Conservation (phyloP, 306 rosid species). For the Potentilla sterilis region DNA sequence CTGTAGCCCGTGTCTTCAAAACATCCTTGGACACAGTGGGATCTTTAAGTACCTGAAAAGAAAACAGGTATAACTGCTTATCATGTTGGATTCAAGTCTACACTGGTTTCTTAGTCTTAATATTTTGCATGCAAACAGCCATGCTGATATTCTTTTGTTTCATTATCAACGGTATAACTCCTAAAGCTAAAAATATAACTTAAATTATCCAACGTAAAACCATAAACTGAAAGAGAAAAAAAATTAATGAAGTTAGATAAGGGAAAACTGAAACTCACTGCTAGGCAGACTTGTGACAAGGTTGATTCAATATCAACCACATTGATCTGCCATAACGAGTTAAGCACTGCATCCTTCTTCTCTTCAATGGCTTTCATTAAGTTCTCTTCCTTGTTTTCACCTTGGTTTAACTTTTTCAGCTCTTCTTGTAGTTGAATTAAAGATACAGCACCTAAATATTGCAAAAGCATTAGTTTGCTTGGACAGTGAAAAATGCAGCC, state of each 20-base stretch:
- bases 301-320: constrained; percentile 94
- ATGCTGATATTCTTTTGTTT: not conserved
- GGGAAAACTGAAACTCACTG: constrained; percentile 60
- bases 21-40: constrained; percentile 67
- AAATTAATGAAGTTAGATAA: not conserved
- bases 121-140: not conserved
- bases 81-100: not conserved
- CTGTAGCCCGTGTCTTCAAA: constrained; percentile 62
- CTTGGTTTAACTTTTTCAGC: constrained; percentile 59
- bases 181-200: not conserved
- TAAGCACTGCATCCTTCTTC: constrained; percentile 75
- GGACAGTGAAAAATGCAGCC: constrained; percentile 25
- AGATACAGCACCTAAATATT: constrained; percentile 81
- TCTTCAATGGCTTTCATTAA: constrained; percentile 65
- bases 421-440: constrained; percentile 91
- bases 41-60: constrained; percentile 74
- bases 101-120: not conserved
- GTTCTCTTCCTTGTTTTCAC: constrained; percentile 69
- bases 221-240: not conserved
- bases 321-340: constrained; percentile 88
- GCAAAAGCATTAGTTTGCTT: constrained; percentile 14
- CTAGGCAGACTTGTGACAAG: constrained; percentile 74
- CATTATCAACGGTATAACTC: not conserved
- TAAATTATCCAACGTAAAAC: not conserved
- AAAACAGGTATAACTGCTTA: not conserved